A percentile compares a stretch with the other conserved stretches of the same genome.
Evolutionary conservation across 2,329 filamentous ascomycete genomes (phyloP).

Genomic region (Ophiosphaerella korrae): DNA sequence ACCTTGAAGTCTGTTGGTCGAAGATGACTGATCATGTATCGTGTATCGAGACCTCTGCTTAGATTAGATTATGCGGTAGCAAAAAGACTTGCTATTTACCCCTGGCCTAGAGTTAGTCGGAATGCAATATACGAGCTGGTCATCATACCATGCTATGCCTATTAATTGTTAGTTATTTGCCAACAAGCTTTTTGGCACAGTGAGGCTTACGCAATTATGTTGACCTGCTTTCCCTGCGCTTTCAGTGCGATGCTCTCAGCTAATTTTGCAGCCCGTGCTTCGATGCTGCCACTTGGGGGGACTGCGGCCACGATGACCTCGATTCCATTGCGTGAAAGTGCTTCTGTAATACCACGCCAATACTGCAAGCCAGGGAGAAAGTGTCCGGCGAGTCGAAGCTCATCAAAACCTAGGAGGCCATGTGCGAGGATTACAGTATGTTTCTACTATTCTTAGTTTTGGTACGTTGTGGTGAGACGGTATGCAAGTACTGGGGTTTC

Average conservation of each 20-base stretch:
- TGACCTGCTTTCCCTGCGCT: slow-evolving; percentile 63
- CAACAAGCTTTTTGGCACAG: not conserved
- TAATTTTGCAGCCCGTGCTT: slow-evolving; percentile 60
- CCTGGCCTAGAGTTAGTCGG: slow-evolving; percentile 37
- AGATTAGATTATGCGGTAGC: slow-evolving; percentile 17
- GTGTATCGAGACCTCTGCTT: slow-evolving; percentile 63
- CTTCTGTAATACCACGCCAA: slow-evolving; percentile 68
- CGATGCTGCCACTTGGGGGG: slow-evolving; percentile 64
- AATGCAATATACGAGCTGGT: not conserved
- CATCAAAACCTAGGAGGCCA: slow-evolving; percentile 69
- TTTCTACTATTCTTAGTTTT: slow-evolving; percentile 45
- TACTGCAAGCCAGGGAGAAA: slow-evolving; percentile 65
- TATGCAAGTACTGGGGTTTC: slow-evolving; percentile 39
- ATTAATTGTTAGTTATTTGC: slow-evolving; percentile 16
- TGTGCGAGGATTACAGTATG: slow-evolving; percentile 67
- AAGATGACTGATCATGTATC: slow-evolving; percentile 67
- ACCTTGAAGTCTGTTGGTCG: slow-evolving; percentile 73
- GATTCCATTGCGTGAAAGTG: slow-evolving; percentile 60
- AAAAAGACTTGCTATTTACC: slow-evolving; percentile 31
- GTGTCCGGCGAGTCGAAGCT: slow-evolving; percentile 60
- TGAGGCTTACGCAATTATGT: slow-evolving; percentile 65
- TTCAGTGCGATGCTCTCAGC: slow-evolving; percentile 58
- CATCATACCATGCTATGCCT: slow-evolving; percentile 60
- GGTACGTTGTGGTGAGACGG: slow-evolving; percentile 25
- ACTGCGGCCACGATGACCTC: slow-evolving; percentile 67